Evolutionary conservation across 192 early-diverging fungal genomes (phyloP), one percentile per base, ranked within the genome.

Genomic region (Paraglomus brasilianum): DNA sequence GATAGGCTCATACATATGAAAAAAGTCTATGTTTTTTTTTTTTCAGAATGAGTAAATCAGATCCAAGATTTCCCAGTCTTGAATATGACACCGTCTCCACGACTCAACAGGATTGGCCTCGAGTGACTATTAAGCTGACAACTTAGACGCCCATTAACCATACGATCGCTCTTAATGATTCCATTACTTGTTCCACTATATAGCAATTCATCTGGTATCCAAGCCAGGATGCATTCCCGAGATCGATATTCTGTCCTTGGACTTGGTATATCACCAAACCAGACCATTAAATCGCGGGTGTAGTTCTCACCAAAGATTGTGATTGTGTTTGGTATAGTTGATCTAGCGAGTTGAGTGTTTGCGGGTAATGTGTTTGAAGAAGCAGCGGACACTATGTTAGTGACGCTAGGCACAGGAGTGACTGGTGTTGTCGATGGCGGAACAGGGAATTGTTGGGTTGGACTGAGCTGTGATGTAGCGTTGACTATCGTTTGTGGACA

Each of bases 271-370:
- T 87, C 86, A 40, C 86, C 91, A 72, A 92, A 92, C 81, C 84
- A 82, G 21, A 92, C 86, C 4, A 81, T 84, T 71, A 92, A 75
- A 65, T 91, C 87, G 0, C 85, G 83, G 0, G 84, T 72, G 62
- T 90, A 90, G 47, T 88, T 89, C n/a, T 88, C 78, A 6, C 91
- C 91, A 53, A 87, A 82, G 39, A 92, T 72, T 38, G 80, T 83
- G 57, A 92, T 79, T 1, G 76, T 40, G 10, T 81, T 65, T 0
- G 71, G 42, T 2, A 68, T 55, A 2, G 71, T n/a, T 15, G 55
- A 51, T 11, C 60, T 39, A 19, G 46, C 66, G 17, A 70, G 7
- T 70, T 46, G 41, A 70, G 71, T 48, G 69, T 58, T 39, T 61
- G 57, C 14, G 76, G 74, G 64, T 49, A 42, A 43, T 73, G 50